Evolutionary conservation across 169 alveolate species (phyloP), one percentile per base, ranked within the genome.

Genomic region (Plasmodium vivax): DNA sequence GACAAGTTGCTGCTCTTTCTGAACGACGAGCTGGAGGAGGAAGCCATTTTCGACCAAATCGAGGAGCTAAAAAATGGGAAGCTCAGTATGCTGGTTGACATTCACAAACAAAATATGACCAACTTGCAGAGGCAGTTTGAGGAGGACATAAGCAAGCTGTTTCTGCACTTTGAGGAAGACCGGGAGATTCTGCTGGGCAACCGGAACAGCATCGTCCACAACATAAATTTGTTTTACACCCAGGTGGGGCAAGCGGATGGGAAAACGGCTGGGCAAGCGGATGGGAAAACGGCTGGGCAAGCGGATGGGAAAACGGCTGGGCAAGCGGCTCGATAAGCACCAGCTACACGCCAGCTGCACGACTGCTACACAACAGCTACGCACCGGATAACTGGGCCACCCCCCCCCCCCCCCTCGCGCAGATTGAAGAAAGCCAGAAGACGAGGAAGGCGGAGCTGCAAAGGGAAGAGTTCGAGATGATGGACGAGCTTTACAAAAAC

Each of bases 401-500:
- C n/a, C 38, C 14, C 10, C 6, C n/a, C 38, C 3, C 23, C 23
- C 30, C 30, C 74, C 8, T 30, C 6, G 38, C n/a, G 9, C 38
- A 85, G 93, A 27, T 85, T 12, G 93, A 85, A 74, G 71, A 74
- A n/a, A 51, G 62, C 9, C 19, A 75, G 58, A 30, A 74, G 30
- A 10, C 6, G 9, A 85, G 83, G 4, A 74, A 85, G 79, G 36
- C 7, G 23, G 79, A 73, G 36, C 38, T 85, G 41, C 71, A 85
- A 47, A 85, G 74, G 62, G 93, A 74, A 30, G 93, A 85, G 10
- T 41, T 45, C 19, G 81, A 74, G 23, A 32, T 75, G 30, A 74
- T 85, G 93, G 79, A 85, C 79, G 93, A 85, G 74, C 73, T 85
- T 19, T 74, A 74, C 43, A 85, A 85, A 85, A 85, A 74, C 47